Conservation (phyloP, 139 green algal genomes). For the Prasinococcaceae sp. region DNA sequence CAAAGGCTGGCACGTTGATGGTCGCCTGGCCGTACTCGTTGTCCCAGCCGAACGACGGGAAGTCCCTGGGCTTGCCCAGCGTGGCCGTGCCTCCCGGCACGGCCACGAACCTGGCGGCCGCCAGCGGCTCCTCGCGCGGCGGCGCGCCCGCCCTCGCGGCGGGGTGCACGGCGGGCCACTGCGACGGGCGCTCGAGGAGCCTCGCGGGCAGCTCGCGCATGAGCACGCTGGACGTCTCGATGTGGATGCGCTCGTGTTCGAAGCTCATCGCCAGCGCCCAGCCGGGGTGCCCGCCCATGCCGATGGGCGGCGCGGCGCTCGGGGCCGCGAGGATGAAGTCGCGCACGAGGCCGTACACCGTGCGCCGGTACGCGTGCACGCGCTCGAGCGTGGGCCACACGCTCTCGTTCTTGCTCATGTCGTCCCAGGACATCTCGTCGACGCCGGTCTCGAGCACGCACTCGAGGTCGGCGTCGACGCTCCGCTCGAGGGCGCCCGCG, state of each 20-base stretch:
- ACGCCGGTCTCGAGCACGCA: conserved; percentile 56
- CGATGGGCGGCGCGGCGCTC: conserved; percentile 1
- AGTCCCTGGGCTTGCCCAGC: conserved; percentile 52
- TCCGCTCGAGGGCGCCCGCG: conserved; percentile 41
- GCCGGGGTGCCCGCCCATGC: no score
- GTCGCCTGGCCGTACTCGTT: conserved; percentile 52
- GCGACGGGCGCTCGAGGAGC: neutral
- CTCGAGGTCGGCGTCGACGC: conserved; percentile 38
- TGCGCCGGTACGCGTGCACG: conserved; percentile 33
- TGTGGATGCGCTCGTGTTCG: conserved; percentile 69
- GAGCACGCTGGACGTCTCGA: conserved; percentile 52
- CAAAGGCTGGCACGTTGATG: conserved; percentile 22
- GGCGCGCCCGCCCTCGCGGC: no score
- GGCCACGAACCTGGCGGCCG: neutral
- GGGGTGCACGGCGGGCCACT: neutral
- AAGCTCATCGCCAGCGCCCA: conserved; percentile 66
- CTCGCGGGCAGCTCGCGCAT: conserved; percentile 40
- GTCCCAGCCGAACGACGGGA: conserved; percentile 59
- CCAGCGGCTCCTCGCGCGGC: no score
- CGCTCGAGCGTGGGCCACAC: conserved; percentile 40
- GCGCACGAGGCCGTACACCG: conserved; percentile 21
- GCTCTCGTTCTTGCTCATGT: conserved; percentile 53
- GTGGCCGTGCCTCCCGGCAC: conserved; percentile 2
- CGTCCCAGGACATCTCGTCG: conserved; percentile 71
- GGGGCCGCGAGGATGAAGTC: conserved; percentile 25